Evolutionary conservation across 306 rosid species (phyloP).

Genomic region (Cucurbita moschata): DNA sequence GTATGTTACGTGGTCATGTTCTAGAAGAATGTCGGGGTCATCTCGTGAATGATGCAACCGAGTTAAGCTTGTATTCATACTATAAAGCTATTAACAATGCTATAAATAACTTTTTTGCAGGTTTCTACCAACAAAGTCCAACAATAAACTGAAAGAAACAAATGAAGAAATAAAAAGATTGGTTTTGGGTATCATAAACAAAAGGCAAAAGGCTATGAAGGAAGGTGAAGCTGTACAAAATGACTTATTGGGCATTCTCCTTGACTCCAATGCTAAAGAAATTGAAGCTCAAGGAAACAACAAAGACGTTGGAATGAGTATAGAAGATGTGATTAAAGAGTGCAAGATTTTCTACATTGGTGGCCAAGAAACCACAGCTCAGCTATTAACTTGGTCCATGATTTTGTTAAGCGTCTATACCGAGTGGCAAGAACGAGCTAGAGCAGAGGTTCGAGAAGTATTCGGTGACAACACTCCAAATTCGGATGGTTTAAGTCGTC

Average conservation of each 20-base stretch:
- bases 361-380: conserved; percentile 45
- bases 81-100: too few relatives aligned
- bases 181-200: conserved; percentile 9
- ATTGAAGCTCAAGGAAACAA: conserved; percentile 7
- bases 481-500: conserved; percentile 19
- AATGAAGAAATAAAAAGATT: conserved; percentile 1
- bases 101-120: not conserved
- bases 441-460: conserved; percentile 28
- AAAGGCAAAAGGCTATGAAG: conserved; percentile 19
- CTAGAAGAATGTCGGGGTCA: too few relatives aligned
- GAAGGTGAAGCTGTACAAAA: conserved; percentile 8
- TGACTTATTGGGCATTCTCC: conserved; percentile 29
- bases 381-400: conserved; percentile 30
- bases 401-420: conserved; percentile 19
- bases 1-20: too few relatives aligned
- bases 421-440: conserved; percentile 40
- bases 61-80: too few relatives aligned
- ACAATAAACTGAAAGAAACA: not conserved
- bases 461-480: conserved; percentile 23
- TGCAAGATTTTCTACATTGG: conserved; percentile 32
- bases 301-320: conserved; percentile 1
- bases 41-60: too few relatives aligned
- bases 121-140: not conserved
- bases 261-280: not conserved
- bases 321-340: conserved; percentile 26